Percentiles rank a stretch among this genome's conserved stretches.
phyloP scores from a whole-genome alignment of 805 yeast species.

The Diddensiella santjacobensis region DNA sequence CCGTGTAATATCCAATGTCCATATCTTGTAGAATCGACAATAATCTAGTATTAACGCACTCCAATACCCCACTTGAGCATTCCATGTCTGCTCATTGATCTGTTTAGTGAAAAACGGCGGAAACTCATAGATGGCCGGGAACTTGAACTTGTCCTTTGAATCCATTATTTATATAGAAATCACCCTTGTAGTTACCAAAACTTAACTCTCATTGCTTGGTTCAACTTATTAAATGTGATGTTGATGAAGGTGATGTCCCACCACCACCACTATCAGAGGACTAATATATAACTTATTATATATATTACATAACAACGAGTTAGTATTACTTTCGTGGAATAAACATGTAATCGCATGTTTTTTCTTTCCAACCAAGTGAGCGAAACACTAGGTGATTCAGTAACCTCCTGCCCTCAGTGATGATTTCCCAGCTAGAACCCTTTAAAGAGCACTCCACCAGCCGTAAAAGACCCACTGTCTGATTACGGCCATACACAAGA shows the following conservation, averaged over 20 bases:
- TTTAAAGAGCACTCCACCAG: constrained; percentile 23
- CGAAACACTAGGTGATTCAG: constrained; percentile 23
- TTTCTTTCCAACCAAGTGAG: constrained; percentile 20
- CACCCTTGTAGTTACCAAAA: too few species aligned
- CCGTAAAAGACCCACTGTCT: constrained; percentile 52
- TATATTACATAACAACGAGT: too few species aligned
- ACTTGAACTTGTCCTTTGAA: constrained; percentile 21
- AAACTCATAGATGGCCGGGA: constrained; percentile 61
- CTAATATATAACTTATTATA: too few species aligned
- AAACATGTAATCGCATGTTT: constrained; percentile 24
- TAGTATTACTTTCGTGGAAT: constrained; percentile 9
- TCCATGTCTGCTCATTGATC: constrained; percentile 73
- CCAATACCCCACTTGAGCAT: constrained; percentile 82
- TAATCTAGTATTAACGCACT: constrained; percentile 55
- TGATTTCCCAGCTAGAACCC: constrained; percentile 30
- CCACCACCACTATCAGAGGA: too few species aligned
- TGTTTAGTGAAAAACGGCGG: constrained; percentile 93
- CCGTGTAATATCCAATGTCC: constrained; percentile 44
- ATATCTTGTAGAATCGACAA: constrained; percentile 53
- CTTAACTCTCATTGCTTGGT: too few species aligned
- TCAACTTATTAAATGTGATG: too few species aligned
- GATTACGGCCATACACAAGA: constrained; percentile 42
- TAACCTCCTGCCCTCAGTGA: constrained; percentile 23
- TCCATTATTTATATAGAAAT: background rate
- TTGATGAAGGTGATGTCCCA: too few species aligned